Base-by-base conservation (phyloP, 331 rosid species). In the Arachis monticola region DNA sequence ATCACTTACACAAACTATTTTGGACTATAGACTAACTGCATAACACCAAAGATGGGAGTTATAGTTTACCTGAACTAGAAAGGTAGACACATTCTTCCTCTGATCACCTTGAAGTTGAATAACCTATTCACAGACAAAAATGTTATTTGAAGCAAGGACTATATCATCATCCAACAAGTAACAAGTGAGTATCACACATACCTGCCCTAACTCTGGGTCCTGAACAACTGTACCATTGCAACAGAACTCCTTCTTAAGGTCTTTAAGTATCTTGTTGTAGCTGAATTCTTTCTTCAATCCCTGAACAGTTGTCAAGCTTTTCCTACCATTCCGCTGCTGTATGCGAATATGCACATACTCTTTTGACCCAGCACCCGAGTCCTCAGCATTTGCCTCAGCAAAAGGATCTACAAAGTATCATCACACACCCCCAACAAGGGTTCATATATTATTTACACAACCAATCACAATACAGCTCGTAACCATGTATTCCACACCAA, bases 331-430 rank as follows among this genome's bases (percentile, higher is more conserved):
- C 47, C 96, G 72, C 84, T 91, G 96, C 78, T 91, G 96, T 64
- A 91, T 74, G 46, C 96, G 96, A 70, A 91, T 88, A 69, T 91
- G 93, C 80, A 91, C 97, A 77, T 91, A 91, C 80, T 91, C 97
- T 80, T 91, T 91, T 82, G 93, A 70, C 69, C 97, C 96, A 76
- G 93, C 97, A 82, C 92, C 89, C 2, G 97, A 87, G 85, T 88
- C 97, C 86, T 88, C 97, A 91, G 92, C 97, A 91, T 85, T 90
- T 90, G 96, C 97, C 83, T 91, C 96, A 67, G 97, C 97, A 88
- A 91, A 91, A 56, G 97, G 97, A 86, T 91, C 97, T 91, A 65
- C 11, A 61, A 14, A 38, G 3, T 22, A 22, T 46, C 64, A 35
- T 35, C 46, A 14, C 61, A 42, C 67, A 70, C 31, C 70, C 42